Evolutionary conservation across 441 rosid species (phyloP), one percentile per base, ranked within the genome.

Genomic region (Gossypium gossypioides): DNA sequence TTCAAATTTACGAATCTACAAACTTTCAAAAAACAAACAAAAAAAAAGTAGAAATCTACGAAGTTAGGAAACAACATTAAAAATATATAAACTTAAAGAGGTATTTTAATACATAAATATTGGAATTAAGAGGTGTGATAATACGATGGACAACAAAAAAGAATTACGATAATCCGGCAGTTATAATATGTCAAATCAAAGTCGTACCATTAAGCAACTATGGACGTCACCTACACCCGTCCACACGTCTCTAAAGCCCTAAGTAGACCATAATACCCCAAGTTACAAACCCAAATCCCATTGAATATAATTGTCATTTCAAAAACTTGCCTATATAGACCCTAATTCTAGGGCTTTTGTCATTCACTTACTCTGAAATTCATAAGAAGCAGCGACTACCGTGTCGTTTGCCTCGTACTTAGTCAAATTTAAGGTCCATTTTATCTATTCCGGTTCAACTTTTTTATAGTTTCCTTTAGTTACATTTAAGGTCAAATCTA

Each of bases 341-440:
- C 9, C 8, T 1, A 27, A 63, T 1, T 19, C 37, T 64, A 76
- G 79, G 75, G 75, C 6, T 57, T 46, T 18, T 15, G 12, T 32
- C 12, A 0, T 24, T 46, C 13, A 10, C 56, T 12, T 1, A 16
- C 15, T 10, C 60, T 16, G 42, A 9, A 40, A 58, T 6, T 21
- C 12, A 18, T 2, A 37, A 21, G 25, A 22, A 12, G 71, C 71
- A 27, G 70, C 71, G 46, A 74, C 66, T 1, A 15, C 27, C 10
- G 27, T 0, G 9, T 2, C 18, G 6, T 29, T 29, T 5, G 1
- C 15, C 40, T 37, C 4, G 58, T 18, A 10, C 3, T 2, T 1
- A 54, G 27, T 27, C 12, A 7, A 63, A 51, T 46, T 24, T 18
- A 1, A 32, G 5, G 2, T 66, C 21, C 3, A 18, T 54, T 13